Percentiles rank a stretch among this genome's conserved stretches.
phyloP scores from a whole-genome alignment of 306 rosid species.

The Casuarina glauca region DNA sequence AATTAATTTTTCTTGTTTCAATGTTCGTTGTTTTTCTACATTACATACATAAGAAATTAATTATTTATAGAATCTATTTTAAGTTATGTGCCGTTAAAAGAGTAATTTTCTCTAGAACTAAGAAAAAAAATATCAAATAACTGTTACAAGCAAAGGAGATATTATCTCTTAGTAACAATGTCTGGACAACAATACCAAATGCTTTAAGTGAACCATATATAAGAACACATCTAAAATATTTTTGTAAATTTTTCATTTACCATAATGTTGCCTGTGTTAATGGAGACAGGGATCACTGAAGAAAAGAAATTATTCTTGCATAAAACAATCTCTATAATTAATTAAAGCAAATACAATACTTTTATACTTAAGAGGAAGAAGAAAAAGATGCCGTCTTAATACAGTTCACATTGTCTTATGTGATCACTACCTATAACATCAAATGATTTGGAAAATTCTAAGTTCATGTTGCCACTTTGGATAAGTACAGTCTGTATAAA shows the following conservation, averaged over 20 bases:
- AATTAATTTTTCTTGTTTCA: no score
- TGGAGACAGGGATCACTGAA: slow-evolving; percentile 81
- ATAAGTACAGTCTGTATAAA: background rate
- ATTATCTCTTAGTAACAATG: background rate
- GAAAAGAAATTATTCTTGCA: slow-evolving; percentile 85
- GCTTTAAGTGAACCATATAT: slow-evolving; percentile 13
- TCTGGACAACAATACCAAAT: slow-evolving; percentile 10
- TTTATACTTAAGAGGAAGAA: no score
- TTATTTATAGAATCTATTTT: no score
- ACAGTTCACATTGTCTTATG: no score
- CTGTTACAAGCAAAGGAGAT: slow-evolving; percentile 41
- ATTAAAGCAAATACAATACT: background rate
- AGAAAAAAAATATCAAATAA: slow-evolving; percentile 68
- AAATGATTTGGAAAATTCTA: background rate
- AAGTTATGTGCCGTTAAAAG: no score
- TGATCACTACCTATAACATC: background rate
- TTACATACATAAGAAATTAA: no score
- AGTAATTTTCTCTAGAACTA: slow-evolving; percentile 34
- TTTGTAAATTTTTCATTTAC: slow-evolving; percentile 78
- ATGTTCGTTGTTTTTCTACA: no score
- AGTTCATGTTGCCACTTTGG: background rate
- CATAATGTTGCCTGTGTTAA: slow-evolving; percentile 78
- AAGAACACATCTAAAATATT: slow-evolving; percentile 48
- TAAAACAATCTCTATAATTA: slow-evolving; percentile 12
- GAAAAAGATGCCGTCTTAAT: no score